Evolutionary conservation across 352 stramenopile species (phyloP).

Genomic region (Globisporangium carolinianum): DNA sequence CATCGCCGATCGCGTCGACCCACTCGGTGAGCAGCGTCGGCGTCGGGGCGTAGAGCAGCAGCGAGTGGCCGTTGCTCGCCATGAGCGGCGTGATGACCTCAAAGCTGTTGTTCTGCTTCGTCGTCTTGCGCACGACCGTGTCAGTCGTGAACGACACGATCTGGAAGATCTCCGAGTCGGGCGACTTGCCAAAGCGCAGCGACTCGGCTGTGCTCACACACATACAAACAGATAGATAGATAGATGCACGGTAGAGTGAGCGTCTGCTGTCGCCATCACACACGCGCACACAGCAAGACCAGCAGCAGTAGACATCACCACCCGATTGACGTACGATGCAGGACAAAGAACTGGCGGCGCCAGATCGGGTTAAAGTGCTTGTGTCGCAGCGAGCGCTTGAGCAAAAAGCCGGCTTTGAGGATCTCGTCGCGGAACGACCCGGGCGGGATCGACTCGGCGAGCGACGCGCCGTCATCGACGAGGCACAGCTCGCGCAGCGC

Average conservation of each 20-base stretch:
- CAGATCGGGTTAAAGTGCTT: conserved; percentile 84
- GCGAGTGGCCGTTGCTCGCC: conserved; percentile 52
- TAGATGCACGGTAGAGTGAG: neutral
- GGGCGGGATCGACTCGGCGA: conserved; percentile 21
- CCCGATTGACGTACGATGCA: conserved; percentile 30
- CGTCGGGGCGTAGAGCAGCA: conserved; percentile 59
- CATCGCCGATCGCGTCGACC: conserved; percentile 50
- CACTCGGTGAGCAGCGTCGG: conserved; percentile 40
- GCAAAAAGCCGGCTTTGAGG: conserved; percentile 60
- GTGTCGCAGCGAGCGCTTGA: conserved; percentile 84
- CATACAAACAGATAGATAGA: conserved; percentile 3
- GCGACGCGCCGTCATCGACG: conserved; percentile 9
- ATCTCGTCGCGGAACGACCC: conserved; percentile 61
- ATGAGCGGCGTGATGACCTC: conserved; percentile 70
- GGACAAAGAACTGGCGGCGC: conserved; percentile 67
- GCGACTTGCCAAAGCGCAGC: conserved; percentile 61
- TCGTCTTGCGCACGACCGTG: conserved; percentile 58
- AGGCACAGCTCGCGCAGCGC: conserved; percentile 14
- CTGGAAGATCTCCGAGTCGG: conserved; percentile 61
- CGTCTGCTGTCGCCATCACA: neutral
- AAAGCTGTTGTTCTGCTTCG: conserved; percentile 75
- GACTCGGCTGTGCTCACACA: conserved; percentile 28
- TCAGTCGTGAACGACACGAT: conserved; percentile 62
- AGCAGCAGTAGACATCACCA: no score
- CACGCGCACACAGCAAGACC: neutral